phyloP scores from a whole-genome alignment of 345 rosid species.

The Salix suchowensis region DNA sequence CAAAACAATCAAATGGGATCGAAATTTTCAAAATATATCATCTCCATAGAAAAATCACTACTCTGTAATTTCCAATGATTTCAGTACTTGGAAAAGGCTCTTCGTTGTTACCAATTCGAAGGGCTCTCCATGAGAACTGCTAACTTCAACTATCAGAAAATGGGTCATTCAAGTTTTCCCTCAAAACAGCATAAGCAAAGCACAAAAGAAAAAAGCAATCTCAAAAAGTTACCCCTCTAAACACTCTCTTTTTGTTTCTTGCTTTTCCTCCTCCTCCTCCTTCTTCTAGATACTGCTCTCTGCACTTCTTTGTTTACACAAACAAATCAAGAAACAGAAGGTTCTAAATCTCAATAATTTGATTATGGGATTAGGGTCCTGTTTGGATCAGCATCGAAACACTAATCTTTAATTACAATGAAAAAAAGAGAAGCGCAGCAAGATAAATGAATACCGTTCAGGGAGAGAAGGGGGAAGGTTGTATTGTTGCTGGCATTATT shows the following conservation, averaged over 20 bases:
- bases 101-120: neutral
- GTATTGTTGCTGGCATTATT: too few species aligned
- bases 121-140: neutral
- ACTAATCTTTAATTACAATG: too few species aligned
- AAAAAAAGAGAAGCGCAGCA: too few species aligned
- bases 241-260: neutral
- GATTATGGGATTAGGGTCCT: too few species aligned
- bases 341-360: too few species aligned
- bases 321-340: neutral
- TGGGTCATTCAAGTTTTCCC: neutral
- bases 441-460: too few species aligned
- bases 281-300: neutral
- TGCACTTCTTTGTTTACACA: neutral
- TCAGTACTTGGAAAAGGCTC: neutral
- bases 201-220: neutral
- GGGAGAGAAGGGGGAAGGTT: too few species aligned
- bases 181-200: neutral
- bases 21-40: neutral
- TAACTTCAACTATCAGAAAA: neutral
- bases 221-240: neutral
- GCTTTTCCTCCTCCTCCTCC: neutral
- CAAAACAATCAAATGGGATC: neutral
- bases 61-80: neutral
- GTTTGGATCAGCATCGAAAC: too few species aligned
- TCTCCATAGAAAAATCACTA: neutral